Evolutionary conservation across 2,329 filamentous ascomycete species (phyloP).

Genomic region (Paracamarosporium sp.): DNA sequence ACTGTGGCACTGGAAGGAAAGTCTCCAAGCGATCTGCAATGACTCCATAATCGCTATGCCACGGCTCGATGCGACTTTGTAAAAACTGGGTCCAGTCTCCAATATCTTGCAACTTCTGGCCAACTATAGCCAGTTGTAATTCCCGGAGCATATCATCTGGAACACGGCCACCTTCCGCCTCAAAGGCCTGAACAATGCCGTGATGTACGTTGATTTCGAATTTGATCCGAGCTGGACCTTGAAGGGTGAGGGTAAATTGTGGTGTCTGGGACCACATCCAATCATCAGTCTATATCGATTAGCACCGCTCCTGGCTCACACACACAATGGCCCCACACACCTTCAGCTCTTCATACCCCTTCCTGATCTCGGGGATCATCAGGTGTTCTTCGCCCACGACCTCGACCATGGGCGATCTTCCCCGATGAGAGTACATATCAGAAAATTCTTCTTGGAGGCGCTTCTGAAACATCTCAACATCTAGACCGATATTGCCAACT

Average conservation of each 20-base stretch:
- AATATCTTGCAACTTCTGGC: conserved; percentile 59
- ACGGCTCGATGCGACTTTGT: conserved; percentile 18
- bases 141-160: conserved; percentile 17
- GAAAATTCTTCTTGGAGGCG: conserved; percentile 66
- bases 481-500: conserved; percentile 77
- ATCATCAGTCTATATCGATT: conserved; percentile 61
- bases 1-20: conserved; percentile 28
- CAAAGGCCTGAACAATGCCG: conserved; percentile 62
- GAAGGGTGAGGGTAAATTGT: conserved; percentile 69
- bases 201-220: conserved; percentile 52
- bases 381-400: conserved; percentile 62
- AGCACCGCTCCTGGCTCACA: conserved; percentile 31
- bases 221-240: conserved; percentile 55
- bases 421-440: conserved; percentile 65
- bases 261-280: conserved; percentile 91
- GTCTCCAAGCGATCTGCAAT: conserved; percentile 27
- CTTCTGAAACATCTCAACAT: conserved; percentile 51
- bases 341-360: conserved; percentile 68
- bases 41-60: conserved; percentile 16
- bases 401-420: conserved; percentile 47
- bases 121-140: conserved; percentile 31
- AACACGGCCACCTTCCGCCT: conserved; percentile 34
- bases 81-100: conserved; percentile 45
- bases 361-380: conserved; percentile 61
- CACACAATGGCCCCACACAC: conserved; percentile 49